phyloP scores from a whole-genome alignment of 768 basidiomycete genomes.

The Tremella fuciformis region DNA sequence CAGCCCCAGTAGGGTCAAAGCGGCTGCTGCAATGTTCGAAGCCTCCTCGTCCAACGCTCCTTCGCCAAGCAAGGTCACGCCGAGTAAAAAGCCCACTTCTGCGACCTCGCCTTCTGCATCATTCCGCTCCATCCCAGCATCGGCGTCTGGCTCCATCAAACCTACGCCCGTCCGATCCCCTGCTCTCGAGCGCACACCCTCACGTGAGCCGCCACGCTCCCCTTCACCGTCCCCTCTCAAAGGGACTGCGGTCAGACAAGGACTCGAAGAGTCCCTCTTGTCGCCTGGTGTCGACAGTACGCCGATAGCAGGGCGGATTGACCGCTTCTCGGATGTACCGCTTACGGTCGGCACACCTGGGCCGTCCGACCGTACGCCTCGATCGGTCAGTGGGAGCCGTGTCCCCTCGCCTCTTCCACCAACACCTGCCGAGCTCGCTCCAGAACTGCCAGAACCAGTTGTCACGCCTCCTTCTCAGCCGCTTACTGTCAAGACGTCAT shows the following conservation, averaged over 20 bases:
- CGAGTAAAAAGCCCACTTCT: slow-evolving; percentile 4
- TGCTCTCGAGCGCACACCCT: no score
- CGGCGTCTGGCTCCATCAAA: no score
- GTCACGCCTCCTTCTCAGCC: slow-evolving; percentile 20
- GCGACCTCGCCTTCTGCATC: slow-evolving; percentile 10
- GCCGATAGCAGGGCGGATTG: neutral
- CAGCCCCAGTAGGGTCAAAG: slow-evolving; percentile 26
- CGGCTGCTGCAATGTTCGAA: slow-evolving; percentile 40
- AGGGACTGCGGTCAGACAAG: no score
- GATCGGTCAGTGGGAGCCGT: no score
- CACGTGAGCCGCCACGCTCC: no score
- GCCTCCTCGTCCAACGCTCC: slow-evolving; percentile 6
- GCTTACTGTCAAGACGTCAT: slow-evolving; percentile 18
- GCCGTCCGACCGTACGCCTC: neutral
- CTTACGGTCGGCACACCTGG: slow-evolving; percentile 10
- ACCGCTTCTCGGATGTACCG: slow-evolving; percentile 19
- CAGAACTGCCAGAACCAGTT: slow-evolving; percentile 19
- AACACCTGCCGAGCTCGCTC: slow-evolving; percentile 15
- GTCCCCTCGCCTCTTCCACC: slow-evolving; percentile 18
- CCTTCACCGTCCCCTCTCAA: no score
- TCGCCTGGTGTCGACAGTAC: neutral
- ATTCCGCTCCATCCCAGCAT: slow-evolving; percentile 14
- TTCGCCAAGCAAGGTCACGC: slow-evolving; percentile 5
- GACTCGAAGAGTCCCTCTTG: slow-evolving; percentile 3
- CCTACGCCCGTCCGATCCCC: no score